Conservation (phyloP, 768 basidiomycete species). For the Gloeopeniophorella convolvens region DNA sequence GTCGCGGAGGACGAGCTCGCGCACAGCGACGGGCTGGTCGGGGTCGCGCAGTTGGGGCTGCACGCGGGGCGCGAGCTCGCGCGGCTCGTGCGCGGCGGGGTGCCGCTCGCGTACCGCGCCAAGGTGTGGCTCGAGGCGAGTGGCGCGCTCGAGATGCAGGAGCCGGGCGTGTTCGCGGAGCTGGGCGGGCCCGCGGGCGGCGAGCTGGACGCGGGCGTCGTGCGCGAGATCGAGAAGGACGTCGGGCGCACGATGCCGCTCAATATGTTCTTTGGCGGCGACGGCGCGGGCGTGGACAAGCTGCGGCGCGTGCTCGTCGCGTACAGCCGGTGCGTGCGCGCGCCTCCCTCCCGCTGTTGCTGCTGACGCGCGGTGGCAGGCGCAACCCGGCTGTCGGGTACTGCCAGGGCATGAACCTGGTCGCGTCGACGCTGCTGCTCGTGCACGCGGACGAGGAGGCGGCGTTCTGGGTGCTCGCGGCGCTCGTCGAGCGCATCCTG, state of each 20-base stretch:
- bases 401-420: constrained; percentile 93
- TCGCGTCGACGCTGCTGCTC: constrained; percentile 89
- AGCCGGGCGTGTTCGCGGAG: constrained; percentile 87
- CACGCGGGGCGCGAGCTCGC: constrained; percentile 69
- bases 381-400: constrained; percentile 92
- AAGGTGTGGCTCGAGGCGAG: constrained; percentile 94
- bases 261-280: constrained; percentile 95
- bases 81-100: constrained; percentile 72
- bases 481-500: constrained; percentile 82
- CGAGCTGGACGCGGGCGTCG: constrained; percentile 41
- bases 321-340: constrained; percentile 71
- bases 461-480: constrained; percentile 91
- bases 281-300: constrained; percentile 91
- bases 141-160: constrained; percentile 84
- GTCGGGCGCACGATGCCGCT: constrained; percentile 87
- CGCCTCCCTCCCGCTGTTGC: neutral
- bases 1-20: constrained; percentile 66
- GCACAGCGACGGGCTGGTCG: constrained; percentile 83
- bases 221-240: constrained; percentile 92
- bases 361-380: constrained; percentile 34
- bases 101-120: constrained; percentile 81
- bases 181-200: constrained; percentile 46
- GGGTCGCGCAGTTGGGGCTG: constrained; percentile 82
- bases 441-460: constrained; percentile 95
- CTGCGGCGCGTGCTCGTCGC: constrained; percentile 83